Evolutionary conservation across 1,139 yeast species (phyloP).

Genomic region (Suhomyces bolitotheri): DNA sequence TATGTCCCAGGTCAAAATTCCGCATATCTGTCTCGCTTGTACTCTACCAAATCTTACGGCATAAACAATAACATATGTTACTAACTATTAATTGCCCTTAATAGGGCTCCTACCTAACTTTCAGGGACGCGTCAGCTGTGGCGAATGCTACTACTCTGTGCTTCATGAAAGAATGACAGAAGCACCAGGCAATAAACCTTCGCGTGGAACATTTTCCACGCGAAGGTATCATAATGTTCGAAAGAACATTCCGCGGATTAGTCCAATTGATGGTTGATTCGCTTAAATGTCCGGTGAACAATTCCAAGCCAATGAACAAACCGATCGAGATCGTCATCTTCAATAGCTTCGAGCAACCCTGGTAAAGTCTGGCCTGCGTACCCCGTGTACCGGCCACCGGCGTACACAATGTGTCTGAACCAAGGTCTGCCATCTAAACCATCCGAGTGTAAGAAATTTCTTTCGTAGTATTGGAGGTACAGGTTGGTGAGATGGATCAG

Average conservation of each 20-base stretch:
- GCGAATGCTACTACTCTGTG: no score
- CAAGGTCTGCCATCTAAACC: slow-evolving; percentile 74
- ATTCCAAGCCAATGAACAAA: slow-evolving; percentile 60
- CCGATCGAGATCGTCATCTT: slow-evolving; percentile 58
- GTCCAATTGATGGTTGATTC: slow-evolving; percentile 20
- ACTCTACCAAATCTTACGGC: neutral
- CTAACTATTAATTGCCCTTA: no score
- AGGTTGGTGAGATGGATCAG: slow-evolving; percentile 41
- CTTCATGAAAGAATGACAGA: no score
- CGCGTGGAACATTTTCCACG: no score
- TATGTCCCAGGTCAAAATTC: neutral
- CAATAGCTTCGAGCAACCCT: slow-evolving; percentile 76
- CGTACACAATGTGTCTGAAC: slow-evolving; percentile 84
- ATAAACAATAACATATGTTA: no score
- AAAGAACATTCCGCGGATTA: no score
- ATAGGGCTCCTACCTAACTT: no score
- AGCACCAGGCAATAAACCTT: no score
- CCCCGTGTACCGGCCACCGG: slow-evolving; percentile 84
- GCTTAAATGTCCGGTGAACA: slow-evolving; percentile 38
- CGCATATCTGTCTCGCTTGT: neutral
- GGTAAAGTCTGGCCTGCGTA: slow-evolving; percentile 84
- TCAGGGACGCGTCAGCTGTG: no score
- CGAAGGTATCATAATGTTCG: no score
- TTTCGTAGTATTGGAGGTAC: slow-evolving; percentile 57
- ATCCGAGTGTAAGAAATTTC: slow-evolving; percentile 58